Evolutionary conservation across 2,329 filamentous ascomycete species (phyloP), one percentile per base, ranked within the genome.

Genomic region (Proliferodiscus dingleyae): DNA sequence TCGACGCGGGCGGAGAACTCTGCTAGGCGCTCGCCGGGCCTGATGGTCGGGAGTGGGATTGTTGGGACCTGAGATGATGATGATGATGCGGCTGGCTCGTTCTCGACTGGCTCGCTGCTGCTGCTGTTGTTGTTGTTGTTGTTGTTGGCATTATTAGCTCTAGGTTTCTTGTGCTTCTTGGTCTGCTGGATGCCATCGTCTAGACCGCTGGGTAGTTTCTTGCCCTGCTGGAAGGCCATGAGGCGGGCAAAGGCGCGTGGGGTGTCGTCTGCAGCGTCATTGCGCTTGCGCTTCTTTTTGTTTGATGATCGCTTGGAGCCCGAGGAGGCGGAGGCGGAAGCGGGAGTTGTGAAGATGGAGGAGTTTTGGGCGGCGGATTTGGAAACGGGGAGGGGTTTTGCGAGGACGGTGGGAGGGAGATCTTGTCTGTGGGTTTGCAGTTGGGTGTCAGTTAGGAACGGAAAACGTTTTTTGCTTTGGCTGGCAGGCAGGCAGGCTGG

Each of bases 1-100:
- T 97, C 85, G 5, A 98, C 93, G 23, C 90, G 81, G 9, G 83
- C 79, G 6, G 82, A 72, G 62, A 94, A 98, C 42, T 94, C 86
- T 4, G 84, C 80, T 61, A 97, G 71, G 41, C 80, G 80, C 66
- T 98, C 93, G 41, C 89, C 88, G 0, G 90, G 89, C 13, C 80
- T 77, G 52, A 97, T 96, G 38, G 78, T 87, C 0, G 81, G 82
- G 2, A 74, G n/a, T n/a, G n/a, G n/a, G n/a, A n/a, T n/a, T n/a
- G n/a, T n/a, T n/a, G n/a, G n/a, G n/a, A n/a, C n/a, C n/a, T n/a
- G n/a, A n/a, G n/a, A n/a, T n/a, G n/a, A n/a, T n/a, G n/a, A n/a
- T n/a, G n/a, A n/a, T n/a, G n/a, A n/a, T n/a, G n/a, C n/a, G n/a
- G n/a, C n/a, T n/a, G n/a, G n/a, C n/a, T n/a, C n/a, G n/a, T n/a